A percentile compares a stretch with the other conserved stretches of the same genome.
phyloP scores from a whole-genome alignment of 345 rosid genomes.

The Brassica carinata region DNA sequence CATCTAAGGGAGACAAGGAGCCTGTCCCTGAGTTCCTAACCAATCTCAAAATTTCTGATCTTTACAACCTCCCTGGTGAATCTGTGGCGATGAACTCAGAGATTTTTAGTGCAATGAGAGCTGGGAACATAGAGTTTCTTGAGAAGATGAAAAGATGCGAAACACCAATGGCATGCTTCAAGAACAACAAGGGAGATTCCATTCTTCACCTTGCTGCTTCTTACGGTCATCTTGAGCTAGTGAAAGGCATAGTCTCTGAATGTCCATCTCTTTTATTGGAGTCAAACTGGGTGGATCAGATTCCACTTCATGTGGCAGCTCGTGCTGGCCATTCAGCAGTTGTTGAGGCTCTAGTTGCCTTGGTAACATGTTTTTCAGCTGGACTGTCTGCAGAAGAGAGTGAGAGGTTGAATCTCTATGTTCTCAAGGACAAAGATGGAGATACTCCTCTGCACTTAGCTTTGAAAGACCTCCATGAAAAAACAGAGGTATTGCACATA shows the following conservation, averaged over 20 bases:
- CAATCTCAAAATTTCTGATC: not conserved
- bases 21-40: not conserved
- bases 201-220: conserved; percentile 1
- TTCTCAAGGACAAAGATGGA: not conserved
- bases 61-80: not conserved
- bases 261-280: not conserved
- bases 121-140: not conserved
- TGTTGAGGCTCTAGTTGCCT: not conserved
- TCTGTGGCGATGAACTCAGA: not conserved
- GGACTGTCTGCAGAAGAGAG: not conserved
- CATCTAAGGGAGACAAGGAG: not conserved
- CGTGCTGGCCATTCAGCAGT: not conserved
- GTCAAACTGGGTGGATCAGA: not conserved
- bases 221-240: not conserved
- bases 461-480: not conserved
- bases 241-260: not conserved
- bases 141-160: not conserved
- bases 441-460: conserved; percentile 41
- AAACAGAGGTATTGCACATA: not conserved
- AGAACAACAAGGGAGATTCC: not conserved
- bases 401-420: not conserved
- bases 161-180: not conserved
- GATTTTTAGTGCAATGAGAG: not conserved
- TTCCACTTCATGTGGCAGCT: not conserved
- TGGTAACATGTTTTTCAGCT: not conserved